These are phyloP conservation scores for Rubroboletus pulcherrimus DNA, from an alignment of 768 basidiomycete genomes.

Conservation along the genomic window DNA sequence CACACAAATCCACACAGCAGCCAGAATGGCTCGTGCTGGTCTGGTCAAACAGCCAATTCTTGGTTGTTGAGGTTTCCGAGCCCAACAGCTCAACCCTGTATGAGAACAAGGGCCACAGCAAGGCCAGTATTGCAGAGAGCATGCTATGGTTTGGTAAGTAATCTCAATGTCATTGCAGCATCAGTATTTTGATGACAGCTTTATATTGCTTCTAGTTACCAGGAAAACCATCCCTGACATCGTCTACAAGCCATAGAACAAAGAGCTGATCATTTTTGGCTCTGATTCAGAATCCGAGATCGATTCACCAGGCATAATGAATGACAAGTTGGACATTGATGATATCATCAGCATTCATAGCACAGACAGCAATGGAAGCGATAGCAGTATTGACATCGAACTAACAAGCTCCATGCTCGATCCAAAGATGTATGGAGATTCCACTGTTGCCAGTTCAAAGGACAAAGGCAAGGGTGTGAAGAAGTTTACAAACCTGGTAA, in stretches of 20 bases:
- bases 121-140: neutral
- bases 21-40: neutral
- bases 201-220: neutral
- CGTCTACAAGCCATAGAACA: neutral
- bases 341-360: neutral
- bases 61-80: neutral
- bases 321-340: too few relatives aligned
- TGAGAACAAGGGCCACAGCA: neutral
- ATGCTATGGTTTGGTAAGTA: neutral
- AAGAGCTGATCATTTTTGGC: neutral
- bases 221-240: neutral
- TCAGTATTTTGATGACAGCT: neutral
- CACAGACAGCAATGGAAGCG: neutral
- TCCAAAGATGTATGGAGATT: too few relatives aligned
- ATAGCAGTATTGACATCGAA: neutral
- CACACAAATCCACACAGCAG: too few relatives aligned
- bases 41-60: neutral
- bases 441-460: too few relatives aligned
- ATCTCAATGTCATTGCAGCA: too few relatives aligned
- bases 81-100: neutral
- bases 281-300: neutral
- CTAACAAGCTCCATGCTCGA: too few relatives aligned
- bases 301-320: too few relatives aligned
- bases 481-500: too few relatives aligned
- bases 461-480: too few relatives aligned